These are phyloP conservation scores for Cucurbita pepo DNA, from an alignment of 306 rosid genomes.

Conservation along the genomic window DNA sequence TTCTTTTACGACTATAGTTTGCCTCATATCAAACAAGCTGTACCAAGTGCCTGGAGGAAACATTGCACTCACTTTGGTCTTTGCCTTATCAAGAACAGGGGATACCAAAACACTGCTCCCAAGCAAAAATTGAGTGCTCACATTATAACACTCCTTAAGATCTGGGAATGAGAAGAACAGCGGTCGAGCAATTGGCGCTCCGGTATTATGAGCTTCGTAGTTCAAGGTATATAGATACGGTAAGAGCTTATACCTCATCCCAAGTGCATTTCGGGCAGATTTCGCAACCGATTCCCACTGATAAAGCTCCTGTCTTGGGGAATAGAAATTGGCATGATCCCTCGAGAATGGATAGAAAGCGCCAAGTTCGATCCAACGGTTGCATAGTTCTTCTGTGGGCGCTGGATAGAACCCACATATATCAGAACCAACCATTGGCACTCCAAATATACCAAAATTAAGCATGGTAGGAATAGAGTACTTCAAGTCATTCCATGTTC, in stretches of 20 bases:
- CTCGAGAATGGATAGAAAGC: conserved; percentile 96
- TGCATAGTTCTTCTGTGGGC: conserved; percentile 94
- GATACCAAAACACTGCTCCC: conserved; percentile 79
- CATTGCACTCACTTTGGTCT: conserved; percentile 56
- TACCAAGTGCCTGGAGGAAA: conserved; percentile 94
- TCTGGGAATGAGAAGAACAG: conserved; percentile 82
- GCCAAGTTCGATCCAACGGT: conserved; percentile 92
- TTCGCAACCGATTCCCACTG: conserved; percentile 83
- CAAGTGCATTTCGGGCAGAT: conserved; percentile 81
- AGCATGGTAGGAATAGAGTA: conserved; percentile 83
- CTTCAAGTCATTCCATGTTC: conserved; percentile 71
- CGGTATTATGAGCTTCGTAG: conserved; percentile 72
- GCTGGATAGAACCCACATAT: conserved; percentile 87
- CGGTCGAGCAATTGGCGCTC: conserved; percentile 94
- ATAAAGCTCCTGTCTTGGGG: conserved; percentile 96
- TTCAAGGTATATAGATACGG: conserved; percentile 87
- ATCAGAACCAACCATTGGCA: conserved; percentile 97
- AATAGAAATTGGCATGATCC: conserved; percentile 80
- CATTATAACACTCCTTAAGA: conserved; percentile 40
- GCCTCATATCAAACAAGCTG: conserved; percentile 59
- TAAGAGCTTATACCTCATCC: conserved; percentile 70
- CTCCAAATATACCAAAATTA: conserved; percentile 87
- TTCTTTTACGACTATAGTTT: conserved; percentile 25
- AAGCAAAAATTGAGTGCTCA: conserved; percentile 77
- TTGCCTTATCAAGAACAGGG: conserved; percentile 69